Evolutionary conservation across 2,329 filamentous ascomycete species (phyloP), one percentile per base, ranked within the genome.

Genomic region (Cryphonectria radicalis): DNA sequence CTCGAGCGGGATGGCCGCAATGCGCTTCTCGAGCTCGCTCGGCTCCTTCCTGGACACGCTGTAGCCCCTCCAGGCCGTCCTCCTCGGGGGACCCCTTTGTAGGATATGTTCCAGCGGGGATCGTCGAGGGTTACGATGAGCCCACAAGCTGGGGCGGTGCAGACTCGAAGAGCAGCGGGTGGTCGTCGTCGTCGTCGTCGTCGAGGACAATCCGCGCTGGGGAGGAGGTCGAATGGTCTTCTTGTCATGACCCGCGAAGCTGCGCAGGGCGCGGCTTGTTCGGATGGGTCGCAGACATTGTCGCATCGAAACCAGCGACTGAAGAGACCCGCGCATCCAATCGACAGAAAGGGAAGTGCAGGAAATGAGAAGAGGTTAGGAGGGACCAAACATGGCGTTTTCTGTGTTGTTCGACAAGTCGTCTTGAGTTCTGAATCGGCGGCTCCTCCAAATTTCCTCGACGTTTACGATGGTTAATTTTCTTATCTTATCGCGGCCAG

Each of bases 1-100:
- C 70, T 92, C 89, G 77, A 95, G 91, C 2, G 93, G 93, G 69
- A 95, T 95, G 7, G 88, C 89, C 22, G 90, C 85, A 72, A 95
- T 94, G 74, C 90, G 87, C 60, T 81, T 80, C 76, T 89, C 87
- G 68, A 89, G 82, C 28, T 85, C 84, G 42, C 75, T 76, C 5
- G 76, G 76, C 11, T 75, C 76, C 50, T 74, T 74, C 59, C 72
- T 73, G n/a, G 70, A 62, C n/a, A 59, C 70, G 71, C 50, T 72
- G 66, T 70, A 74, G 64, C 53, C 43, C 70, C 65, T 69, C 60
- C 66, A 43, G 67, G 71, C 32, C 40, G 35, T 60, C 14, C 40
- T 22, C 55, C 40, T 22, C 55, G 55, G 32, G 2, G 32, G 62
- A 25, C 60, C n/a, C 22, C n/a, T 62, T 1, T 2, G 53, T 3